Percentiles rank a stretch among this genome's conserved stretches.
These are phyloP conservation scores for Onygena corvina DNA, from an alignment of 2,329 filamentous ascomycete species.

Conservation along the genomic window DNA sequence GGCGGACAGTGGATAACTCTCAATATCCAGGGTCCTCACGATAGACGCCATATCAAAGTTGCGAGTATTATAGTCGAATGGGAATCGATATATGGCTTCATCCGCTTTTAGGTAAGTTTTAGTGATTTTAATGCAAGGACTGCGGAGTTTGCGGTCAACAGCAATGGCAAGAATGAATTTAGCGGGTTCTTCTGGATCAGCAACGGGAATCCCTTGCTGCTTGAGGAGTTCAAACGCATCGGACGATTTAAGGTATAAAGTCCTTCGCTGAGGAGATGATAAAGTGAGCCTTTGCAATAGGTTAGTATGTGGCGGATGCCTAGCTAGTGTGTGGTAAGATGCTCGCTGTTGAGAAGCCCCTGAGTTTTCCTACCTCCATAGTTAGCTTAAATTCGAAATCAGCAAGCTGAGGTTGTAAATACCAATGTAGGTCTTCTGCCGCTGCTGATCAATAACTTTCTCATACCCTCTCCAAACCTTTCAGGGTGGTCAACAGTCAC, in stretches of 20 bases:
- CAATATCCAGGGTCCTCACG: constrained; percentile 44
- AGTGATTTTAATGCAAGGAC: constrained; percentile 53
- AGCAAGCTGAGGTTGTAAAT: neutral
- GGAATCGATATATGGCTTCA: constrained; percentile 41
- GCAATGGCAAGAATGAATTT: constrained; percentile 50
- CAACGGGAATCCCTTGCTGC: constrained; percentile 37
- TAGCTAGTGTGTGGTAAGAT: constrained; percentile 39
- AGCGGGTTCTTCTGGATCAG: constrained; percentile 27
- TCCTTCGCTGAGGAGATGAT: constrained; percentile 34
- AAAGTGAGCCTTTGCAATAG: neutral
- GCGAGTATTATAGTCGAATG: constrained; percentile 48
- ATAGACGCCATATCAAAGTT: constrained; percentile 22
- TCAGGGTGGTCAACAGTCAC: constrained; percentile 64
- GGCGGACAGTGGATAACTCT: constrained; percentile 24
- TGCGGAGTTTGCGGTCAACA: constrained; percentile 50
- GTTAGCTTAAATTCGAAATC: constrained; percentile 8
- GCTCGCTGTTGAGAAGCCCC: constrained; percentile 38
- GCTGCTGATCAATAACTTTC: constrained; percentile 42
- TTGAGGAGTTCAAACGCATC: constrained; percentile 47
- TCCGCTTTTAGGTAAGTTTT: constrained; percentile 31
- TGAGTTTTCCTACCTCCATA: constrained; percentile 15
- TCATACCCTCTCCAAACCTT: constrained; percentile 59
- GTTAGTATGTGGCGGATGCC: neutral
- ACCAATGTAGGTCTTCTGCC: constrained; percentile 19
- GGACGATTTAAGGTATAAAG: constrained; percentile 44